Percentiles rank a stretch among this genome's conserved stretches.
These are phyloP conservation scores for Cutaneotrichosporon curvatum DNA, from an alignment of 1,284 basidiomycete genomes.

Conservation along the genomic window DNA sequence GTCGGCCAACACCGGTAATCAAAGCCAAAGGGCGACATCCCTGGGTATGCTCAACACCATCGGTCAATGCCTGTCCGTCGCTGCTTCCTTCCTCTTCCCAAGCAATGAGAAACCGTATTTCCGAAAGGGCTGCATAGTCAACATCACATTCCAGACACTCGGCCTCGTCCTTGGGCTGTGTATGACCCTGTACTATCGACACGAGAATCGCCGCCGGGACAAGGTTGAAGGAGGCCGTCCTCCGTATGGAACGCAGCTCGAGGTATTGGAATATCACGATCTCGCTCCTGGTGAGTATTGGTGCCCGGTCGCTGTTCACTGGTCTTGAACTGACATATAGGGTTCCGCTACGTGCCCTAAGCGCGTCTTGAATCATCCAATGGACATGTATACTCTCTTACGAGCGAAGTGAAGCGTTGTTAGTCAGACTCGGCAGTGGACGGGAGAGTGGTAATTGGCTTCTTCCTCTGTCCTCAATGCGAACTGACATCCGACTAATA, in stretches of 20 bases:
- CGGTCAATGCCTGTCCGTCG: slow-evolving; percentile 47
- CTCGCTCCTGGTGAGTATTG: slow-evolving; percentile 10
- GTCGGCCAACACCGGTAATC: slow-evolving; percentile 15
- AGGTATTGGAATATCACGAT: slow-evolving; percentile 14
- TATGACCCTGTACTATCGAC: slow-evolving; percentile 44
- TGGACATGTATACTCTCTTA: too few species aligned
- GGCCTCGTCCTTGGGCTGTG: slow-evolving; percentile 40
- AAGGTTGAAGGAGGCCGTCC: slow-evolving; percentile 44
- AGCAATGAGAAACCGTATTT: slow-evolving; percentile 42
- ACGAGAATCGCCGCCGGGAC: slow-evolving; percentile 46
- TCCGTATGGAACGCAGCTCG: slow-evolving; percentile 11
- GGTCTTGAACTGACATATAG: too few species aligned
- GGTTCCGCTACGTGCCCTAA: too few species aligned
- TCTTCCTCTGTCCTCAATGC: too few species aligned
- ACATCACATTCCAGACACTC: slow-evolving; percentile 45
- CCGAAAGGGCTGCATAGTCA: slow-evolving; percentile 45
- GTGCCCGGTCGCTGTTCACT: too few species aligned
- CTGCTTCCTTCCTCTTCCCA: slow-evolving; percentile 48
- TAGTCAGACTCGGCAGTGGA: too few species aligned
- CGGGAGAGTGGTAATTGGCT: too few species aligned
- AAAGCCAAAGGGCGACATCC: slow-evolving; percentile 44
- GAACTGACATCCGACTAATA: too few species aligned
- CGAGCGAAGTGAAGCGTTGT: too few species aligned
- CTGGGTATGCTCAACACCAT: slow-evolving; percentile 49
- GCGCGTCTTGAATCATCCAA: too few species aligned